Evolutionary conservation across 352 stramenopile species (phyloP).

Genomic region (Aphanomyces astaci): DNA sequence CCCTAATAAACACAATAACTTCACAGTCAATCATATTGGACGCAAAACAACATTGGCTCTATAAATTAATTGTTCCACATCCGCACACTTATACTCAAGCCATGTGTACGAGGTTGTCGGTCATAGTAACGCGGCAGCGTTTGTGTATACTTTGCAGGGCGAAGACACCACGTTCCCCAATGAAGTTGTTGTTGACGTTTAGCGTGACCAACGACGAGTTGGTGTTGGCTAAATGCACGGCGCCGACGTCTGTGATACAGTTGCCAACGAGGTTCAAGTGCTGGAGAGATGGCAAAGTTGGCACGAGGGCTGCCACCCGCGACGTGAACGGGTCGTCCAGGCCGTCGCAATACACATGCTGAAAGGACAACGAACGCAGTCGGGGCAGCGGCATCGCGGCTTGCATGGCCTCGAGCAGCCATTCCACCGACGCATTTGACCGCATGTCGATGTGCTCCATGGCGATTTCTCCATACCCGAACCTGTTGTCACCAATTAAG

Average conservation of each 20-base stretch:
- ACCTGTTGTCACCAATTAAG: constrained; percentile 33
- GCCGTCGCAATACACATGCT: constrained; percentile 43
- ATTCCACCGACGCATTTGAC: constrained; percentile 28
- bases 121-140: not conserved
- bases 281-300: constrained; percentile 31
- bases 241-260: constrained; percentile 46
- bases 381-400: constrained; percentile 27
- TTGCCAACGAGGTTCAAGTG: constrained; percentile 40
- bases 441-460: constrained; percentile 22
- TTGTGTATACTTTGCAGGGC: not conserved
- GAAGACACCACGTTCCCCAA: constrained; percentile 36
- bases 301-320: constrained; percentile 32
- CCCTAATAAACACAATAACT: too few species aligned
- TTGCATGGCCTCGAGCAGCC: constrained; percentile 30
- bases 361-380: constrained; percentile 29
- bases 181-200: constrained; percentile 48
- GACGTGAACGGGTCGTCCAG: constrained; percentile 43
- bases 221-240: constrained; percentile 29
- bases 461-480: constrained; percentile 35
- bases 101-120: constrained; percentile 7
- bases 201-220: constrained; percentile 23
- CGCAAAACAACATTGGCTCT: too few species aligned
- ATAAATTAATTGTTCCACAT: too few species aligned
- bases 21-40: too few species aligned
- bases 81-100: not conserved